Evolutionary conservation across 768 basidiomycete species (phyloP).

Genomic region (Pseudohyphozyma bogoriensis): DNA sequence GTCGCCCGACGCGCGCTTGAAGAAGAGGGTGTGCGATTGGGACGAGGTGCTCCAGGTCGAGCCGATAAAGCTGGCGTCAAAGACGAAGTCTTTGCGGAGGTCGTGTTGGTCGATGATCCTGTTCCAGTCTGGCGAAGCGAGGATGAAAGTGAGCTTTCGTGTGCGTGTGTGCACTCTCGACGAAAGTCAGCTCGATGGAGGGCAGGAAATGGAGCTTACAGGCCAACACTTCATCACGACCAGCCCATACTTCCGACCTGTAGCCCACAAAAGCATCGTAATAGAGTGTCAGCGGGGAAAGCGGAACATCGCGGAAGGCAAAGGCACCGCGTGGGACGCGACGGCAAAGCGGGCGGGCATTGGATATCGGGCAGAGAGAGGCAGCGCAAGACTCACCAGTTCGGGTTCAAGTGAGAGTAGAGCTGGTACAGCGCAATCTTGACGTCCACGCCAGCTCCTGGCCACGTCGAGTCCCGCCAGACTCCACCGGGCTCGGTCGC

Average conservation of each 20-base stretch:
- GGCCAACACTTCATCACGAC: conserved; percentile 12
- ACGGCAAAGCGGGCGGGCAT: too few relatives aligned
- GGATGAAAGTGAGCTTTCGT: background rate
- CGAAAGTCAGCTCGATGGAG: too few relatives aligned
- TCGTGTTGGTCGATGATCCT: conserved; percentile 36
- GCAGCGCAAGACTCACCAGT: too few relatives aligned
- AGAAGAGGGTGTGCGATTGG: conserved; percentile 43
- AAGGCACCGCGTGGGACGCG: too few relatives aligned
- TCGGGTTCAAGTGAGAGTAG: background rate
- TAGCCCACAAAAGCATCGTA: background rate
- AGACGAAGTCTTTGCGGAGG: conserved; percentile 43
- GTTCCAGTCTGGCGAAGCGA: conserved; percentile 9
- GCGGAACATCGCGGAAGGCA: too few relatives aligned
- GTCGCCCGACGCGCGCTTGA: conserved; percentile 41
- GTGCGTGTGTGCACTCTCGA: too few relatives aligned
- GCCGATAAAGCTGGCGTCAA: conserved; percentile 41
- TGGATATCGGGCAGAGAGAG: too few relatives aligned
- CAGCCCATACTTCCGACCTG: conserved; percentile 12
- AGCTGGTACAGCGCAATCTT: conserved; percentile 14
- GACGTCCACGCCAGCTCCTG: conserved; percentile 23
- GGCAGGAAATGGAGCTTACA: conserved; percentile 1
- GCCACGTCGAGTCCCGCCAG: conserved; percentile 21
- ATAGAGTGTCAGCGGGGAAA: conserved; percentile 2
- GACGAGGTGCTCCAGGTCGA: conserved; percentile 45
- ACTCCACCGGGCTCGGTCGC: conserved; percentile 17